These are phyloP conservation scores for Fagopyrum esculentum DNA, from an alignment of 148 eudicot species.

Conservation along the genomic window DNA sequence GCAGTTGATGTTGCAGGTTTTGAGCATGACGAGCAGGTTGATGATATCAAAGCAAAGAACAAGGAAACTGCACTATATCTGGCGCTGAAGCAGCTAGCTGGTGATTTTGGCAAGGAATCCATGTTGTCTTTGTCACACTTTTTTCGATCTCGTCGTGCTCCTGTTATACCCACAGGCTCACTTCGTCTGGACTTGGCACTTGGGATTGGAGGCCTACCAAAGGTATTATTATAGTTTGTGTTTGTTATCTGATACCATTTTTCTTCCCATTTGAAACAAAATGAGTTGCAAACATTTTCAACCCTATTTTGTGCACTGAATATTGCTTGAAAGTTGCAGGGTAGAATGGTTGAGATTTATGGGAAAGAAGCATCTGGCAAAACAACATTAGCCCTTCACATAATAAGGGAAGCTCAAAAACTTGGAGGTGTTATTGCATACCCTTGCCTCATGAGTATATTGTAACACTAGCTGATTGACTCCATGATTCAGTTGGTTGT, in stretches of 20 bases:
- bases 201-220: slow-evolving; percentile 94
- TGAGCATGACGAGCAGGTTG: slow-evolving; percentile 49
- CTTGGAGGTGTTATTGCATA: slow-evolving; percentile 54
- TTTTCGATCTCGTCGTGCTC: slow-evolving; percentile 64
- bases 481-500: not conserved
- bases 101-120: slow-evolving; percentile 75
- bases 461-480: not conserved
- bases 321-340: slow-evolving; percentile 38
- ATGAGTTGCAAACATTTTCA: slow-evolving; percentile 2
- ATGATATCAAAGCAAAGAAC: slow-evolving; percentile 43
- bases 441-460: not conserved
- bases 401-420: slow-evolving; percentile 94
- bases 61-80: slow-evolving; percentile 57
- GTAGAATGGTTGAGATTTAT: slow-evolving; percentile 91
- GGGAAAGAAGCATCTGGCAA: slow-evolving; percentile 98
- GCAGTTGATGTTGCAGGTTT: slow-evolving; percentile 56
- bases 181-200: slow-evolving; percentile 89
- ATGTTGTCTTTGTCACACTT: slow-evolving; percentile 82
- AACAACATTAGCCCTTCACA: slow-evolving; percentile 88
- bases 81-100: slow-evolving; percentile 62
- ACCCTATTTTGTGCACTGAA: not conserved
- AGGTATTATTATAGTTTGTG: slow-evolving; percentile 33
- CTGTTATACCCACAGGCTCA: slow-evolving; percentile 91
- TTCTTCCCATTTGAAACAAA: not conserved
- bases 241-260: not conserved